Percentiles rank a stretch among this genome's conserved stretches.
Conservation (phyloP, 768 basidiomycete species). For the Scleroderma citrinum region DNA sequence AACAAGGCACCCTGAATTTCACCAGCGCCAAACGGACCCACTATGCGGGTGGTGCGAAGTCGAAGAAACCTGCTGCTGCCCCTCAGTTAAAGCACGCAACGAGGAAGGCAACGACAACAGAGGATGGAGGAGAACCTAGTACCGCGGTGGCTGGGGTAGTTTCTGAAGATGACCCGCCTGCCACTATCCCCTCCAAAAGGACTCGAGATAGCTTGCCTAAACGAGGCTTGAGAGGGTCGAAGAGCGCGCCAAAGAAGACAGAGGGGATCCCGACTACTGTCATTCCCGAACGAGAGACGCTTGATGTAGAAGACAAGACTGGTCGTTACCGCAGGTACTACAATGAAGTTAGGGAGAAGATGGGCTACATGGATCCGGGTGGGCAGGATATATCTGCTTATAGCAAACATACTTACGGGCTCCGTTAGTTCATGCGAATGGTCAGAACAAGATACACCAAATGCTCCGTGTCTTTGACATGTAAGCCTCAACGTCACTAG, state of each 20-base stretch:
- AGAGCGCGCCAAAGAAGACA: slow-evolving; percentile 5
- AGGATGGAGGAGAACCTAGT: neutral
- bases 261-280: slow-evolving; percentile 4
- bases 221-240: slow-evolving; percentile 4
- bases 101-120: neutral
- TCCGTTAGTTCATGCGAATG: slow-evolving; percentile 56
- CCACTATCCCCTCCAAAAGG: slow-evolving; percentile 16
- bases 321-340: slow-evolving; percentile 48
- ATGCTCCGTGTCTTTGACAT: slow-evolving; percentile 79
- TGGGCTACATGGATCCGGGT: slow-evolving; percentile 58
- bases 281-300: slow-evolving; percentile 12
- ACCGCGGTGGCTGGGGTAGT: neutral
- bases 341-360: slow-evolving; percentile 41
- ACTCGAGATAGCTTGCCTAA: slow-evolving; percentile 20
- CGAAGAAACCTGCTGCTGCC: slow-evolving; percentile 6
- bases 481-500: slow-evolving; percentile 34
- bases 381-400: slow-evolving; percentile 20
- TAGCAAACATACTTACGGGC: slow-evolving; percentile 2
- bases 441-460: slow-evolving; percentile 57
- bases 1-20: slow-evolving; percentile 44
- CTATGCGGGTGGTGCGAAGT: slow-evolving; percentile 17
- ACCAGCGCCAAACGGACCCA: slow-evolving; percentile 41
- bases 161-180: neutral
- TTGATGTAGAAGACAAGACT: slow-evolving; percentile 44
- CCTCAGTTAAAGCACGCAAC: slow-evolving; percentile 7